Evolutionary conservation across 140 eudicot species (phyloP), one percentile per base, ranked within the genome.

Genomic region (Oenanthe javanica): DNA sequence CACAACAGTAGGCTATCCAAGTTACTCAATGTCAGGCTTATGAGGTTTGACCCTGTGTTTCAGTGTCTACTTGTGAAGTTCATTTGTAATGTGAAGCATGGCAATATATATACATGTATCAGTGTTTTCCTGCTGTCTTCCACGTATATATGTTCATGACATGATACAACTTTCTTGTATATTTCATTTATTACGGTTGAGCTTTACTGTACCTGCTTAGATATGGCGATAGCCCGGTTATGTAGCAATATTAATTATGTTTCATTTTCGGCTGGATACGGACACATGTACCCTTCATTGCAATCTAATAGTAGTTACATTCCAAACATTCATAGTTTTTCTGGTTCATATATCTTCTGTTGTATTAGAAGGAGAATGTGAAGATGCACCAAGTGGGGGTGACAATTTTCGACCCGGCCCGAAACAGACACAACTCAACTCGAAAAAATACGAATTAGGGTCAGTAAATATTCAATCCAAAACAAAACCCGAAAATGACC

Each of bases 101-200:
- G 25, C 55, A 55, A 18, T 57, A 55, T 77, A 77, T 55, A 43
- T 78, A 27, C 45, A 38, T 78, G 71, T 9, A 18, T 19, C 81
- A 42, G 4, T 52, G 13, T 42, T 49, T 40, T 72, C 13, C 18
- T 5, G 52, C 52, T 16, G 48, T 72, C 25, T 57, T 57, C n/a
- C n/a, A 16, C 64, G 27, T 57, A 57, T 57, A 57, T 57, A 19
- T 19, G 25, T 57, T 57, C 11, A 57, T 57, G 8, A 57, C 21
- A 57, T 2, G 61, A 54, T 31, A 31, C 31, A 31, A 31, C 31
- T 31, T 31, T 31, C 31, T 31, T 31, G 31, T 31, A 31, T 31
- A 13, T 13, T 61, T 61, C 13, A 36, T 61, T 61, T 13, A 23
- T 8, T 8, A 47, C 9, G 54, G 13, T 4, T 7, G 12, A 13